A percentile compares a stretch with the other conserved stretches of the same genome.
Evolutionary conservation across 805 yeast species (phyloP).

Genomic region (Spathaspora gorwiae): DNA sequence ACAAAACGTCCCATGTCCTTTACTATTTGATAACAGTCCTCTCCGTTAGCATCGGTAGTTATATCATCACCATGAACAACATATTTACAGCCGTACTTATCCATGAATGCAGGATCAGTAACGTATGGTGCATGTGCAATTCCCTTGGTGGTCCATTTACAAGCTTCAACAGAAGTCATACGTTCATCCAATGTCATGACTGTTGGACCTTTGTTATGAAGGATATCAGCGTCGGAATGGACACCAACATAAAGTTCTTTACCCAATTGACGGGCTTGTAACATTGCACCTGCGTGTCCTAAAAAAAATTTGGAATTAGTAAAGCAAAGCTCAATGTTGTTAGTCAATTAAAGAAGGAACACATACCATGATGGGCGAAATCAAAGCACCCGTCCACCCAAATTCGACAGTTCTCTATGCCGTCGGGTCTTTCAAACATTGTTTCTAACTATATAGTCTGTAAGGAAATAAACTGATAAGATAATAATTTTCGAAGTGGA

Average conservation of each 20-base stretch:
- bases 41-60: slow-evolving; percentile 92
- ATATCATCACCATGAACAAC: slow-evolving; percentile 99
- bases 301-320: slow-evolving; percentile 9
- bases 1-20: slow-evolving; percentile 82
- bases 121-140: slow-evolving; percentile 88
- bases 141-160: slow-evolving; percentile 79
- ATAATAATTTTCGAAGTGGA: too few relatives aligned
- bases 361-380: slow-evolving; percentile 88
- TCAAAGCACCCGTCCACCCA: slow-evolving; percentile 99
- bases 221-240: slow-evolving; percentile 86
- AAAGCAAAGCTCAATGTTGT: not conserved
- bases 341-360: not conserved
- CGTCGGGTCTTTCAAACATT: slow-evolving; percentile 40
- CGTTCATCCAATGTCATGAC: slow-evolving; percentile 86
- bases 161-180: slow-evolving; percentile 77
- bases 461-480: too few relatives aligned
- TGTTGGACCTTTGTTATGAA: slow-evolving; percentile 82
- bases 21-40: slow-evolving; percentile 82
- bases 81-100: slow-evolving; percentile 66
- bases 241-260: slow-evolving; percentile 77
- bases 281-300: slow-evolving; percentile 90
- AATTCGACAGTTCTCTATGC: slow-evolving; percentile 48
- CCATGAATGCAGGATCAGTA: slow-evolving; percentile 79
- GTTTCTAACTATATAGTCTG: too few relatives aligned
- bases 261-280: slow-evolving; percentile 86